These are phyloP conservation scores for Lipomyces lipofer DNA, from an alignment of 805 yeast species.

Conservation along the genomic window DNA sequence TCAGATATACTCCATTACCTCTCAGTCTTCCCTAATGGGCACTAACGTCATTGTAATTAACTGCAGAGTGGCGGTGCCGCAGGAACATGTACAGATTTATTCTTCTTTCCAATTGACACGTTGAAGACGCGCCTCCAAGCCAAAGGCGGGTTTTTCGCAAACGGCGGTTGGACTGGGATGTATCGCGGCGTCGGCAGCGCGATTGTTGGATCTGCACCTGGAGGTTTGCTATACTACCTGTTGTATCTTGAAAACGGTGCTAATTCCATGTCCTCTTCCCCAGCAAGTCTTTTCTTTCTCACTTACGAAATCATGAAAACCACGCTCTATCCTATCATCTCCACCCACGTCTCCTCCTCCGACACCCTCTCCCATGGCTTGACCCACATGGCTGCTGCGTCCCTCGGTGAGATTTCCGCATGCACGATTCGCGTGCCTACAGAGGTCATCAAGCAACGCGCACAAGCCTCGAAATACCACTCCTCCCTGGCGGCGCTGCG, in stretches of 20 bases:
- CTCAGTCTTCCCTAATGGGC: not conserved
- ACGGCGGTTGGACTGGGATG: slow-evolving; percentile 92
- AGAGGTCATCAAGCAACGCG: slow-evolving; percentile 91
- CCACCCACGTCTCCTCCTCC: not conserved
- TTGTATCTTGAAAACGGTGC: too few species aligned
- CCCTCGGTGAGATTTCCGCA: slow-evolving; percentile 89
- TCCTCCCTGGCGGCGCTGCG: slow-evolving; percentile 68
- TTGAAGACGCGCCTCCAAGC: slow-evolving; percentile 93
- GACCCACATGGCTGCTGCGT: slow-evolving; percentile 85
- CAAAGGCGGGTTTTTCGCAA: slow-evolving; percentile 84
- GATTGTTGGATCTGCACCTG: slow-evolving; percentile 92
- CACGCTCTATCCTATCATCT: slow-evolving; percentile 33
- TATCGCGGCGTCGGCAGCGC: slow-evolving; percentile 93
- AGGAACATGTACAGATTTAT: slow-evolving; percentile 92
- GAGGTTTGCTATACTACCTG: slow-evolving; percentile 35
- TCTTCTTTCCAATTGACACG: slow-evolving; percentile 95
- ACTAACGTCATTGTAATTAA: not conserved
- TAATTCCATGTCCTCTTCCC: not conserved
- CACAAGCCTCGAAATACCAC: slow-evolving; percentile 67
- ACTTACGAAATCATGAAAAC: slow-evolving; percentile 79
- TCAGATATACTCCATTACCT: not conserved
- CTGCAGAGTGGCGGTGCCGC: slow-evolving; percentile 83
- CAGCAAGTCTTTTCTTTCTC: slow-evolving; percentile 72
- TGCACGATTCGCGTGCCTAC: slow-evolving; percentile 95
- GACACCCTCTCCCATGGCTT: slow-evolving; percentile 41